Evolutionary conservation across 345 rosid species (phyloP).

Genomic region (Rhizophora mangle): DNA sequence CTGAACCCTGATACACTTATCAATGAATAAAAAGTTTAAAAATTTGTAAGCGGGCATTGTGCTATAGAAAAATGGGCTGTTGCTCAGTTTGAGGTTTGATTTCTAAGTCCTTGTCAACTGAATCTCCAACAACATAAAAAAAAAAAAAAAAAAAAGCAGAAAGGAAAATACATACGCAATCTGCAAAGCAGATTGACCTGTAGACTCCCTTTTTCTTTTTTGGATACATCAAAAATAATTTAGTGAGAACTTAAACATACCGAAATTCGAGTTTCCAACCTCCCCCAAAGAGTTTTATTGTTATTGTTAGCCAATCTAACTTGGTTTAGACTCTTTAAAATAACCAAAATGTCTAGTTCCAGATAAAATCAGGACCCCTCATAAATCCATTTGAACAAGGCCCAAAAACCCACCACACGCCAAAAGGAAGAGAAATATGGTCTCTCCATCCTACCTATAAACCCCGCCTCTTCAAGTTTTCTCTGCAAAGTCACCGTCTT

Average conservation of each 20-base stretch:
- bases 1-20: background rate
- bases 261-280: no score
- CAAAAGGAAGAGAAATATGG: conserved; percentile 14
- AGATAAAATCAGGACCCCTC: conserved; percentile 28
- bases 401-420: background rate
- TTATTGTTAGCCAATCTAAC: conserved; percentile 4
- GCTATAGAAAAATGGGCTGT: background rate
- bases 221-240: no score
- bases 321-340: conserved; percentile 9
- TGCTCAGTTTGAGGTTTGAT: background rate
- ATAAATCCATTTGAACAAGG: conserved; percentile 20
- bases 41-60: conserved; percentile 29
- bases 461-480: conserved; percentile 23
- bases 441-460: background rate
- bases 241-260: no score
- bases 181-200: conserved; percentile 39
- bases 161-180: background rate
- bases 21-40: conserved; percentile 16
- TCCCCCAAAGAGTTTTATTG: no score
- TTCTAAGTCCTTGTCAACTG: conserved; percentile 20
- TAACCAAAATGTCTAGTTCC: conserved; percentile 38
- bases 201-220: no score
- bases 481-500: conserved; percentile 37
- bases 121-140: conserved; percentile 12
- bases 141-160: background rate